Evolutionary conservation across 2,329 filamentous ascomycete species (phyloP).

Genomic region (Cordyceps javanica): DNA sequence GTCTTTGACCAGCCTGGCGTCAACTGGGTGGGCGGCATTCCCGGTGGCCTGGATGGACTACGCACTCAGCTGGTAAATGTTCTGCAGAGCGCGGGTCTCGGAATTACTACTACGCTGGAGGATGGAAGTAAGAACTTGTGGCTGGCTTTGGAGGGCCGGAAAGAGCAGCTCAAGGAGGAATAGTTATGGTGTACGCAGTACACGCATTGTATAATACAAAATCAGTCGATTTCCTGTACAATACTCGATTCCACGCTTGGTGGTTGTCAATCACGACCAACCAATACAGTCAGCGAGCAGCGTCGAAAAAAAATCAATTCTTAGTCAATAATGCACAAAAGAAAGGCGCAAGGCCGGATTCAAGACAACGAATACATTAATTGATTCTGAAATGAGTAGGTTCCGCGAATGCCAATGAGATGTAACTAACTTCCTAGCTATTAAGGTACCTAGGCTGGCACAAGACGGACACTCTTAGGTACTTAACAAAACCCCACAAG

Average conservation of each 20-base stretch:
- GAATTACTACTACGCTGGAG: slow-evolving; percentile 72
- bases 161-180: slow-evolving; percentile 68
- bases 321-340: background rate
- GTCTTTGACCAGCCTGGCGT: slow-evolving; percentile 71
- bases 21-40: slow-evolving; percentile 63
- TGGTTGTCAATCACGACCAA: background rate
- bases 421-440: too few relatives aligned
- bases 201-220: background rate
- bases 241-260: background rate
- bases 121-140: slow-evolving; percentile 76
- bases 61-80: slow-evolving; percentile 74
- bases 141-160: slow-evolving; percentile 78
- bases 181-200: background rate
- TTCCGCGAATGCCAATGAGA: too few relatives aligned
- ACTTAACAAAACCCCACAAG: slow-evolving; percentile 12
- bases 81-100: slow-evolving; percentile 73
- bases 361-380: too few relatives aligned
- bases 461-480: background rate
- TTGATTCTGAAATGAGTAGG: too few relatives aligned
- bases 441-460: background rate
- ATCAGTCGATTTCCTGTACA: background rate
- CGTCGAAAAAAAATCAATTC: background rate
- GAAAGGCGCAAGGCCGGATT: too few relatives aligned
- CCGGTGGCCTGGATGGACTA: slow-evolving; percentile 74
- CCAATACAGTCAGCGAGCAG: background rate